Conservation (phyloP, 345 rosid genomes). For the Eucalyptus brandiana region DNA sequence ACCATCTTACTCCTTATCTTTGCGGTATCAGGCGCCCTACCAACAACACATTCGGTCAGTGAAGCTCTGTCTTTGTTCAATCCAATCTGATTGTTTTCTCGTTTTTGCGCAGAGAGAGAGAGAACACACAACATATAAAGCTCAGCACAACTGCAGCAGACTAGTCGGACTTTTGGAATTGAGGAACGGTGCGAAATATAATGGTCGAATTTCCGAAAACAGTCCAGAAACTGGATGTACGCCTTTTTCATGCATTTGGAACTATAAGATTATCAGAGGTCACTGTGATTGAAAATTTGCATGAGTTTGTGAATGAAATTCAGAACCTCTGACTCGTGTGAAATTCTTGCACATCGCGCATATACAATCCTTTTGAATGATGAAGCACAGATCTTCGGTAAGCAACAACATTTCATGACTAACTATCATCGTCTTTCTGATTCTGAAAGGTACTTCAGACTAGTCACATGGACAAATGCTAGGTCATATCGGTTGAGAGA, state of each 20-base stretch:
- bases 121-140: background rate
- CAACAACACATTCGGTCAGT: background rate
- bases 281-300: background rate
- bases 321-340: background rate
- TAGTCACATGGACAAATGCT: background rate
- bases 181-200: background rate
- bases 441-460: background rate
- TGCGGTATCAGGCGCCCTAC: conserved; percentile 80
- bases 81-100: background rate
- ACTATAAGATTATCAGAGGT: background rate
- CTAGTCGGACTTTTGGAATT: background rate
- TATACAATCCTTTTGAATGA: background rate
- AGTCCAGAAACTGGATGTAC: background rate
- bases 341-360: too few relatives aligned
- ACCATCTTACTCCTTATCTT: conserved; percentile 90
- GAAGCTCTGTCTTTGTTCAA: background rate
- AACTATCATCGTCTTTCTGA: background rate
- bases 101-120: background rate
- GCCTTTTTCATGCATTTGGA: background rate
- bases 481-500: background rate
- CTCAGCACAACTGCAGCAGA: background rate
- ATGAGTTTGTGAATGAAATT: background rate
- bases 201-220: background rate
- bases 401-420: background rate
- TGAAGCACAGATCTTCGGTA: background rate